These are phyloP conservation scores for Macroventuria anomochaeta DNA, from an alignment of 2,329 filamentous ascomycete species.

Conservation along the genomic window DNA sequence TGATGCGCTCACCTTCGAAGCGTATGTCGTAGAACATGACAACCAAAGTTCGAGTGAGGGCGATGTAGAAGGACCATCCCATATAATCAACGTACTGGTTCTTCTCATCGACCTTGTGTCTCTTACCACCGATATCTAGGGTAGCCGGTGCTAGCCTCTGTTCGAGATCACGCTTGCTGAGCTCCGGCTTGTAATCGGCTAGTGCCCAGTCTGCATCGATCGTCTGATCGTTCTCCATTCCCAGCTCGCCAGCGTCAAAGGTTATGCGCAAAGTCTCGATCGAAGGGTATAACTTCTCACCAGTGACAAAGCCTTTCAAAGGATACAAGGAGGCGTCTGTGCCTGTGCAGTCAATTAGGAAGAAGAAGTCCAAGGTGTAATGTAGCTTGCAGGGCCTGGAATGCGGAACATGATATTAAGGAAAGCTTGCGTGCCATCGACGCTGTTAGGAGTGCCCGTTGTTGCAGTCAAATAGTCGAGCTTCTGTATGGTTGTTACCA, in stretches of 20 bases:
- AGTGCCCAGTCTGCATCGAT: conserved; percentile 56
- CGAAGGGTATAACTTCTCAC: conserved; percentile 57
- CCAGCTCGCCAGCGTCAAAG: conserved; percentile 53
- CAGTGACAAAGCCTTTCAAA: conserved; percentile 51
- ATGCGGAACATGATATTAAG: conserved; percentile 54
- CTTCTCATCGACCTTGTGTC: conserved; percentile 52
- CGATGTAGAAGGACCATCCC: conserved; percentile 61
- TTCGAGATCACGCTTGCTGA: conserved; percentile 38
- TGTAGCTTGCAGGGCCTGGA: conserved; percentile 48
- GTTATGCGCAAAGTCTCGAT: conserved; percentile 57
- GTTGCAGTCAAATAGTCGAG: conserved; percentile 35
- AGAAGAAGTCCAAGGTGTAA: conserved; percentile 57
- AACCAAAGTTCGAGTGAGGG: conserved; percentile 57
- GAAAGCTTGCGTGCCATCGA: conserved; percentile 52
- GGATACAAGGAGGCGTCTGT: conserved; percentile 53
- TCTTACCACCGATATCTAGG: conserved; percentile 50
- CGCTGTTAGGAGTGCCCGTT: conserved; percentile 42
- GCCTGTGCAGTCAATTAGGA: conserved; percentile 54
- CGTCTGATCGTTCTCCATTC: conserved; percentile 55
- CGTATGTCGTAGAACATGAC: conserved; percentile 61
- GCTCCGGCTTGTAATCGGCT: conserved; percentile 49
- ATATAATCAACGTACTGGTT: conserved; percentile 58
- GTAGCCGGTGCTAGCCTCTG: conserved; percentile 54
- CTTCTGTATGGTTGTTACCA: conserved; percentile 38
- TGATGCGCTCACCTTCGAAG: conserved; percentile 61